These are phyloP conservation scores for Pleurotus sapidus DNA, from an alignment of 768 basidiomycete genomes.

Conservation along the genomic window DNA sequence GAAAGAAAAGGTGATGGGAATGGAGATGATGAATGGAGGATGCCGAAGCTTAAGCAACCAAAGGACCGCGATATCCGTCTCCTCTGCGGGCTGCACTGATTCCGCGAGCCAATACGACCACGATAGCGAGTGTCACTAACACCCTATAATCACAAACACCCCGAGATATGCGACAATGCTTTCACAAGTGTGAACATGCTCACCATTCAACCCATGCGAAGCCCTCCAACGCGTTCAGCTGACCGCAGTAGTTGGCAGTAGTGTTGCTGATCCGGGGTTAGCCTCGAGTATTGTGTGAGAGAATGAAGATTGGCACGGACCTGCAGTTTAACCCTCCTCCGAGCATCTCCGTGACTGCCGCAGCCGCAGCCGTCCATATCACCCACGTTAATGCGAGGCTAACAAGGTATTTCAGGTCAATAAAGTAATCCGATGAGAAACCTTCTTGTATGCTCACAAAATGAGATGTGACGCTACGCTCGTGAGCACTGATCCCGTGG, in stretches of 20 bases:
- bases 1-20: too few species aligned
- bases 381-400: conserved; percentile 74
- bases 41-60: conserved; percentile 26
- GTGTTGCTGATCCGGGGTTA: conserved; percentile 21
- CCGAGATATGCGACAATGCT: not conserved
- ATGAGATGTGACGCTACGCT: conserved; percentile 62
- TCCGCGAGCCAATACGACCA: conserved; percentile 59
- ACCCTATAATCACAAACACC: conserved; percentile 40
- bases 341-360: conserved; percentile 61
- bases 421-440: conserved; percentile 1
- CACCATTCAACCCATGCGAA: conserved; percentile 79
- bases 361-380: conserved; percentile 74
- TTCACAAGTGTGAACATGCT: conserved; percentile 17
- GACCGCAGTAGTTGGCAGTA: conserved; percentile 62
- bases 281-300: not conserved
- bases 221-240: conserved; percentile 71
- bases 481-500: conserved; percentile 47
- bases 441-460: conserved; percentile 44
- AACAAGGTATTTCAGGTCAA: not conserved
- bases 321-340: conserved; percentile 72
- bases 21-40: too few species aligned
- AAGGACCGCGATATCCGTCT: conserved; percentile 60
- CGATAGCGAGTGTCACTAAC: conserved; percentile 56
- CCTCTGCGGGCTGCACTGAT: conserved; percentile 59
- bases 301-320: conserved; percentile 29